Conservation (phyloP, 2,329 filamentous ascomycete genomes). For the Verticillium klebahnii region DNA sequence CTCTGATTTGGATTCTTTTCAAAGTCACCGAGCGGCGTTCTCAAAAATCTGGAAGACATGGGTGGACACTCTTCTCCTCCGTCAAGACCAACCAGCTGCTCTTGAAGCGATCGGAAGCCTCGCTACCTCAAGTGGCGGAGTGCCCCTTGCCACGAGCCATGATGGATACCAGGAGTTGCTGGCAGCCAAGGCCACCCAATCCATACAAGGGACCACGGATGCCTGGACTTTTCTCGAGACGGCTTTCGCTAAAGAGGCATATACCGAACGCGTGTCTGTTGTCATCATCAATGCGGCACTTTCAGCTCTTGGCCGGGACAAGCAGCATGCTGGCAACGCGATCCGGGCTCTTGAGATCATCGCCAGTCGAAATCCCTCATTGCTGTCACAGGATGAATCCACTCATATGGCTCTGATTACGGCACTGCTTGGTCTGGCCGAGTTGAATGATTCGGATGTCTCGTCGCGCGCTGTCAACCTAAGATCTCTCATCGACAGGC, state of each 20-base stretch:
- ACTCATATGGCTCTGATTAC: conserved; percentile 47
- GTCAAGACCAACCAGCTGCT: conserved; percentile 21
- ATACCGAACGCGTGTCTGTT: conserved; percentile 29
- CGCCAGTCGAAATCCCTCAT: conserved; percentile 35
- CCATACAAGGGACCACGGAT: conserved; percentile 24
- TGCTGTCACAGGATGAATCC: conserved; percentile 39
- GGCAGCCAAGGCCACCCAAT: conserved; percentile 22
- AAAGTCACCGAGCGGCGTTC: conserved; percentile 31
- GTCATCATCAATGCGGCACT: conserved; percentile 30
- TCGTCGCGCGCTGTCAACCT: conserved; percentile 37
- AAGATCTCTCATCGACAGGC: conserved; percentile 39
- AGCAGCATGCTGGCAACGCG: conserved; percentile 20
- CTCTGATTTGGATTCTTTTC: conserved; percentile 45
- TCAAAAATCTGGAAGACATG: conserved; percentile 40
- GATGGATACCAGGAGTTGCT: conserved; percentile 38
- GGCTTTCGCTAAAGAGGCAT: conserved; percentile 35
- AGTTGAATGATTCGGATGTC: conserved; percentile 35
- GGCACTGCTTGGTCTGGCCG: conserved; percentile 48
- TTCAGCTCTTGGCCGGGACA: conserved; percentile 21
- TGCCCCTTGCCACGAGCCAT: conserved; percentile 31
- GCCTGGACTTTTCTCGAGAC: conserved; percentile 44
- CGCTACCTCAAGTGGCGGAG: conserved; percentile 38
- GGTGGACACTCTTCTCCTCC: conserved; percentile 33
- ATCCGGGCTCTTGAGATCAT: conserved; percentile 45
- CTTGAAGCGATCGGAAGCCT: conserved; percentile 36